phyloP scores from a whole-genome alignment of 345 rosid species.

The Aquilaria sinensis region DNA sequence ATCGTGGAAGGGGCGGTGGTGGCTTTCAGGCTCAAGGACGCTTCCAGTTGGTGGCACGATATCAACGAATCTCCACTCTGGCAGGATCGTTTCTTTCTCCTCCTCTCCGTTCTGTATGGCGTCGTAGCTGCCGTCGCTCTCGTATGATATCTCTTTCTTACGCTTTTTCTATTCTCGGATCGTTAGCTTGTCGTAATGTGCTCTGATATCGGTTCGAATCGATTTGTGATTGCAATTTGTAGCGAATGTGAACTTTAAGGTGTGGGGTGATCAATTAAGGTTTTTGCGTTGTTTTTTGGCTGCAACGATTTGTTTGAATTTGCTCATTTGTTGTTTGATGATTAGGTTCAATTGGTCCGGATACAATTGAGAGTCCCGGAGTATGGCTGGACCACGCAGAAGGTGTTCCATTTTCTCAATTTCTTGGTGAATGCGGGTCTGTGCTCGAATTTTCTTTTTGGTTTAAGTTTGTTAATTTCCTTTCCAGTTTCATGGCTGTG shows the following conservation, averaged over 20 bases:
- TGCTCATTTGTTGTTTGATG: conserved; percentile 8
- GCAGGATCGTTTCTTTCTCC: conserved; percentile 84
- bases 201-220: not conserved
- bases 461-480: not conserved
- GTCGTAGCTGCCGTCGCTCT: conserved; percentile 68
- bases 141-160: conserved; percentile 21
- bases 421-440: conserved; percentile 87
- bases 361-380: conserved; percentile 91
- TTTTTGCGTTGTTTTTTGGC: not conserved
- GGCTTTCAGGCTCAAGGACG: conserved; percentile 39
- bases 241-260: not conserved
- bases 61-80: conserved; percentile 57
- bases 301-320: not conserved
- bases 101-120: conserved; percentile 61
- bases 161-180: not conserved
- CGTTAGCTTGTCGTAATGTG: not conserved
- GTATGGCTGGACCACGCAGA: conserved; percentile 96
- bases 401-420: conserved; percentile 91
- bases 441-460: conserved; percentile 15
- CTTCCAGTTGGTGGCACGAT: conserved; percentile 68
- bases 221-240: not conserved
- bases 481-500: not conserved
- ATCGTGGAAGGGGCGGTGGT: conserved; percentile 25
- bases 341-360: conserved; percentile 76
- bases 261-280: not conserved